These are phyloP conservation scores for Paraphaeosphaeria minitans DNA, from an alignment of 2,329 filamentous ascomycete species.

Conservation along the genomic window DNA sequence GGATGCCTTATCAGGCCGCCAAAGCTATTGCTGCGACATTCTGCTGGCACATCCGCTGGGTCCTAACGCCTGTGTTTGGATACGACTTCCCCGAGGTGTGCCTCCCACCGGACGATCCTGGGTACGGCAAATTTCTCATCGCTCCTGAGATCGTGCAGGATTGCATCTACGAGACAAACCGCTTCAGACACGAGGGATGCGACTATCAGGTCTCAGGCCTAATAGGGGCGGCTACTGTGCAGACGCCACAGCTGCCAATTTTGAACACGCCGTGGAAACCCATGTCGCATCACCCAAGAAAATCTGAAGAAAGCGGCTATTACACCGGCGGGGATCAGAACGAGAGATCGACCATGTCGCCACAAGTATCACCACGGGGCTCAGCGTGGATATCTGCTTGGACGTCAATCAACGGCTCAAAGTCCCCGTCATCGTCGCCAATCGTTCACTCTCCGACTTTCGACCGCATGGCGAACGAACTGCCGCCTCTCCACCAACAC, in stretches of 20 bases:
- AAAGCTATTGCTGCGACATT: slow-evolving; percentile 88
- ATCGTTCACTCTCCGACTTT: slow-evolving; percentile 17
- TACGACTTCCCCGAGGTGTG: slow-evolving; percentile 77
- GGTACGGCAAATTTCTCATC: slow-evolving; percentile 60
- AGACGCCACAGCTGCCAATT: slow-evolving; percentile 21
- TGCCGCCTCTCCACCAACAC: slow-evolving; percentile 10
- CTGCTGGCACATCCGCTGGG: slow-evolving; percentile 81
- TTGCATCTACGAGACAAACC: slow-evolving; percentile 45
- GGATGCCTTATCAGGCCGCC: slow-evolving; percentile 91
- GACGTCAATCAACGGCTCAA: slow-evolving; percentile 49
- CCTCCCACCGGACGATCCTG: slow-evolving; percentile 64
- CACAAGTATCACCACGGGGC: slow-evolving; percentile 46
- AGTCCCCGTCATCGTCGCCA: slow-evolving; percentile 23
- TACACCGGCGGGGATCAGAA: slow-evolving; percentile 49
- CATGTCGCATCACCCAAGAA: slow-evolving; percentile 18
- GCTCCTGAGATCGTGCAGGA: slow-evolving; percentile 44
- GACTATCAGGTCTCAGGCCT: slow-evolving; percentile 18
- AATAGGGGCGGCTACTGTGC: slow-evolving; percentile 9
- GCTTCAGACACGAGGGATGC: slow-evolving; percentile 38
- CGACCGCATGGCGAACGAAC: neutral
- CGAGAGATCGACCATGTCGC: slow-evolving; percentile 45
- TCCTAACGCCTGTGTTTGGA: slow-evolving; percentile 89
- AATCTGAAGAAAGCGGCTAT: slow-evolving; percentile 48
- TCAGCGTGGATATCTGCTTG: slow-evolving; percentile 50
- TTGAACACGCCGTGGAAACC: slow-evolving; percentile 21